These are phyloP conservation scores for Desmodesmus armatus DNA, from an alignment of 139 green algal genomes.

Conservation along the genomic window DNA sequence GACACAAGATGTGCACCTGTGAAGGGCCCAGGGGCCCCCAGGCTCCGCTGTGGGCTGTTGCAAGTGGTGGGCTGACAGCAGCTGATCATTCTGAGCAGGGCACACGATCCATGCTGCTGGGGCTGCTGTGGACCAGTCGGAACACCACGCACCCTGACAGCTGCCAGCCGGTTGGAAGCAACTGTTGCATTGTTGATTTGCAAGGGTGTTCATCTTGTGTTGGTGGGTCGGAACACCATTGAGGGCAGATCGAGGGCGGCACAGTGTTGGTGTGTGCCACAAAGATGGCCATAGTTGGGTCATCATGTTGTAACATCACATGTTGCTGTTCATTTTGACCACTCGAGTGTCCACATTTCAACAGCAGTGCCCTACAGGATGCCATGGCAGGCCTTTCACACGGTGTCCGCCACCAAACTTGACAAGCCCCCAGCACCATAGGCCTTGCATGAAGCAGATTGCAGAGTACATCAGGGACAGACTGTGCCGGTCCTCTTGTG, in stretches of 20 bases:
- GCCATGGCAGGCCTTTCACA: not conserved
- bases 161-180: not conserved
- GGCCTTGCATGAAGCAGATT: not conserved
- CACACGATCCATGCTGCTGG: too few relatives aligned
- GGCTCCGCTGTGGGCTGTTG: too few relatives aligned
- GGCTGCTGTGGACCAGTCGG: not conserved
- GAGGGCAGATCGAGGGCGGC: not conserved
- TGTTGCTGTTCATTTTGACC: too few relatives aligned
- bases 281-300: not conserved
- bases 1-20: too few relatives aligned
- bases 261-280: not conserved
- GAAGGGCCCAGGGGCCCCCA: too few relatives aligned
- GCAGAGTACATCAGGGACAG: too few relatives aligned
- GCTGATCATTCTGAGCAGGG: too few relatives aligned
- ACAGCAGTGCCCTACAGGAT: not conserved
- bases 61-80: too few relatives aligned
- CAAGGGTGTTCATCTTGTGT: not conserved
- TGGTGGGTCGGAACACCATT: not conserved
- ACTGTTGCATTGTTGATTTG: not conserved
- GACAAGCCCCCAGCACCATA: not conserved
- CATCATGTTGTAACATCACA: not conserved
- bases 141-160: not conserved
- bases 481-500: too few relatives aligned
- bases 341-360: too few relatives aligned
- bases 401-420: not conserved